phyloP scores from a whole-genome alignment of 116 monocot genomes.

The Phalaenopsis hybrid region DNA sequence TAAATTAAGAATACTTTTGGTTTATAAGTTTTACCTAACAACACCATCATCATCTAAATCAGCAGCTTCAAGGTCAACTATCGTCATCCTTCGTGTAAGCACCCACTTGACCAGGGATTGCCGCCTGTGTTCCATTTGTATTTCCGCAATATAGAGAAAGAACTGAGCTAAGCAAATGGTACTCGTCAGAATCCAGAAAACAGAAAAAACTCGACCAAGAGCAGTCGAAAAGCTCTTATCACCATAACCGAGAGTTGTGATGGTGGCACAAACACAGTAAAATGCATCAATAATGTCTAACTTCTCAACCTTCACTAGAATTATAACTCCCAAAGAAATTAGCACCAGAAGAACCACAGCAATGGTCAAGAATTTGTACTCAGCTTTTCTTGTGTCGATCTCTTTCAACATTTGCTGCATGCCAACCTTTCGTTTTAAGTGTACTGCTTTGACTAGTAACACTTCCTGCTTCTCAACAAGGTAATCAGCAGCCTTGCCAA shows the following conservation, averaged over 20 bases:
- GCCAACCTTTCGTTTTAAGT: conserved; percentile 28
- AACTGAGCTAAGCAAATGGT: conserved; percentile 76
- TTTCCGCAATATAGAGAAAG: conserved; percentile 79
- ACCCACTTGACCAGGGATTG: conserved; percentile 72
- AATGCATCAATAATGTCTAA: conserved; percentile 71
- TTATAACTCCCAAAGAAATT: conserved; percentile 38
- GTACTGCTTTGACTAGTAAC: conserved; percentile 56
- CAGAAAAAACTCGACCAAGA: conserved; percentile 63
- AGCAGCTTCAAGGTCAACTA: conserved; percentile 82
- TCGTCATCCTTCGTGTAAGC: conserved; percentile 74
- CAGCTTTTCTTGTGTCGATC: conserved; percentile 47
- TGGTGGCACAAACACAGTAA: conserved; percentile 92
- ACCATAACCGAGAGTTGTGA: conserved; percentile 93
- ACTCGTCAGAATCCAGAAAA: conserved; percentile 76
- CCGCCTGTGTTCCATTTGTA: conserved; percentile 50
- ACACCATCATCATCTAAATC: conserved; percentile 71
- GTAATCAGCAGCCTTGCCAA: conserved; percentile 79
- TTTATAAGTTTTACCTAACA: conserved; percentile 51
- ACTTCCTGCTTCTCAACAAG: conserved; percentile 85
- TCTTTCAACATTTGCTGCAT: conserved; percentile 38
- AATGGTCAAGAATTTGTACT: conserved; percentile 45
- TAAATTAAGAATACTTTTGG: not conserved
- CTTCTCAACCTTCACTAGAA: conserved; percentile 60
- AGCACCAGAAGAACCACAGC: conserved; percentile 31
- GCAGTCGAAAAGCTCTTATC: conserved; percentile 87